A percentile compares a stretch with the other conserved stretches of the same genome.
These are phyloP conservation scores for Elaeis guineensis DNA, from an alignment of 176 grass and related monocot species.

Conservation along the genomic window DNA sequence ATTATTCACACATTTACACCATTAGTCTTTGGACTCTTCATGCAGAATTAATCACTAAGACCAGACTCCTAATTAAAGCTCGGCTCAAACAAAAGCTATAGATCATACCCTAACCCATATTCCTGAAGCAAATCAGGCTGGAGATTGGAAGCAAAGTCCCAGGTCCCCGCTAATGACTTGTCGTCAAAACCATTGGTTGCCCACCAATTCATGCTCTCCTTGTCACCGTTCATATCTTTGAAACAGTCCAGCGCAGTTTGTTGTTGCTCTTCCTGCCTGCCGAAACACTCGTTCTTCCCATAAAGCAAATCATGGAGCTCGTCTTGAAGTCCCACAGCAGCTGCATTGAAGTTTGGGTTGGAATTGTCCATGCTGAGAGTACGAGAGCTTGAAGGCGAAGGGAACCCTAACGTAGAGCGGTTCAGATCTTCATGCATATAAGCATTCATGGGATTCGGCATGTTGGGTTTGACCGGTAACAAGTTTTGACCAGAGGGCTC, in stretches of 20 bases:
- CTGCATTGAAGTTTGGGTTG: no score
- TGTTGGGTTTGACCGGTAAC: neutral
- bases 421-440: neutral
- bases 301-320: no score
- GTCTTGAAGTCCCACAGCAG: no score
- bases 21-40: neutral
- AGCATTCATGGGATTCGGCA: no score
- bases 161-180: neutral
- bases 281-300: no score
- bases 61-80: no score
- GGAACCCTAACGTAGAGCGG: neutral
- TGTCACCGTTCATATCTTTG: neutral
- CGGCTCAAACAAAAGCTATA: no score
- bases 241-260: neutral
- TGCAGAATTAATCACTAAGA: neutral
- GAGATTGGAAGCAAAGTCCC: neutral
- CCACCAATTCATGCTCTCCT: conserved; percentile 8
- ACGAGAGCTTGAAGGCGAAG: neutral
- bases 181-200: conserved; percentile 1
- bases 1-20: conserved; percentile 2
- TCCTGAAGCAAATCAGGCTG: conserved; percentile 5
- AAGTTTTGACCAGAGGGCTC: neutral
- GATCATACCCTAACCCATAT: neutral
- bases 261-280: neutral
- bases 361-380: no score